A percentile compares a stretch with the other conserved stretches of the same genome.
phyloP scores from a whole-genome alignment of 768 basidiomycete genomes.

The Macrolepiota fuliginosa region DNA sequence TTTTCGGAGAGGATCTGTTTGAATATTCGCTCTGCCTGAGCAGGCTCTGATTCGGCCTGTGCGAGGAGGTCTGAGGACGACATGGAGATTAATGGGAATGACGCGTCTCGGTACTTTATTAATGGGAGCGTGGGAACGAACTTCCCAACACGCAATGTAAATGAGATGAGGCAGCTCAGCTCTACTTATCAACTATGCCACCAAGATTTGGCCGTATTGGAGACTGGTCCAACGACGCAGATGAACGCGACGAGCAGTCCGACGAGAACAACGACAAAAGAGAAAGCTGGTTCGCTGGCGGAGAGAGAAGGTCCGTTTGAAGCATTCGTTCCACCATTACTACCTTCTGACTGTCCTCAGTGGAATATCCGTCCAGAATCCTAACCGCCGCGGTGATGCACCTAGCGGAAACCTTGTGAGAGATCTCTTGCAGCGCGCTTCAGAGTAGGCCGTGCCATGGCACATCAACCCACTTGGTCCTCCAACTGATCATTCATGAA shows the following conservation, averaged over 20 bases:
- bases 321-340: neutral
- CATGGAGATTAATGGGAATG: neutral
- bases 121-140: too few species aligned
- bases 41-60: conserved; percentile 59
- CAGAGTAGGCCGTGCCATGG: conserved; percentile 57
- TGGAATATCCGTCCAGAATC: conserved; percentile 88
- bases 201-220: conserved; percentile 54
- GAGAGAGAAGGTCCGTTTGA: conserved; percentile 73
- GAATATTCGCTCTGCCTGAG: conserved; percentile 72
- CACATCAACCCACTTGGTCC: neutral
- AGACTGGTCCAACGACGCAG: conserved; percentile 39
- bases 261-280: conserved; percentile 47
- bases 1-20: conserved; percentile 55
- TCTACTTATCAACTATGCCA: neutral
- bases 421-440: conserved; percentile 78
- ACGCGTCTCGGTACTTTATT: neutral
- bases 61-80: conserved; percentile 37
- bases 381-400: conserved; percentile 45
- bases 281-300: conserved; percentile 90
- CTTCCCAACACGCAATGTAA: too few species aligned
- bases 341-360: too few species aligned
- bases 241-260: conserved; percentile 52
- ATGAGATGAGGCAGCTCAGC: too few species aligned
- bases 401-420: conserved; percentile 63
- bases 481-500: neutral